These are phyloP conservation scores for Lepidium sativum DNA, from an alignment of 345 rosid genomes.

Conservation along the genomic window DNA sequence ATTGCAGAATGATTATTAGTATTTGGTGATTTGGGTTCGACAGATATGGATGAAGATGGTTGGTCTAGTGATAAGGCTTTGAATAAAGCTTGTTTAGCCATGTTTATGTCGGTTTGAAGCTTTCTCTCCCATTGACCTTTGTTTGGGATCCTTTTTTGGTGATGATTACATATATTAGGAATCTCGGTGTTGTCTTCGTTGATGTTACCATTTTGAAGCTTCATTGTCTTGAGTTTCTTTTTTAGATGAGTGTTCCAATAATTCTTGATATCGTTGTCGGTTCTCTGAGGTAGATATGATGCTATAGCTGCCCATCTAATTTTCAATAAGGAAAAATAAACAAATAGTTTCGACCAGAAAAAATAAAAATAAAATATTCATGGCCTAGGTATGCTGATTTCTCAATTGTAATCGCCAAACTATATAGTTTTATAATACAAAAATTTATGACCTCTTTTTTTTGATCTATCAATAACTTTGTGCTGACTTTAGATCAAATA, in stretches of 20 bases:
- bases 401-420: too few relatives aligned
- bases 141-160: conserved; percentile 13
- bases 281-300: conserved; percentile 91
- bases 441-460: too few relatives aligned
- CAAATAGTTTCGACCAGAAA: neutral
- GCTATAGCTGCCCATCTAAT: conserved; percentile 99
- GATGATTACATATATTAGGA: neutral
- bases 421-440: too few relatives aligned
- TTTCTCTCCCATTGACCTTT: conserved; percentile 88
- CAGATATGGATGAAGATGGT: conserved; percentile 19
- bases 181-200: conserved; percentile 8
- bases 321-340: neutral
- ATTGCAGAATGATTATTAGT: conserved; percentile 7
- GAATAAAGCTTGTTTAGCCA: conserved; percentile 71
- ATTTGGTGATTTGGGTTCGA: neutral
- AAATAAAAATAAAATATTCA: too few relatives aligned
- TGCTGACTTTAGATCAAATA: too few relatives aligned
- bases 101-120: conserved; percentile 82
- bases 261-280: conserved; percentile 91
- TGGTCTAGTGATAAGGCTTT: conserved; percentile 75
- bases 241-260: conserved; percentile 91
- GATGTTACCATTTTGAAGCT: conserved; percentile 7
- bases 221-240: conserved; percentile 48
- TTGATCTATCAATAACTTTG: too few relatives aligned
- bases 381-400: too few relatives aligned